These are phyloP conservation scores for Musa balbisiana DNA, from an alignment of 202 grass and related monocot genomes.

Conservation along the genomic window DNA sequence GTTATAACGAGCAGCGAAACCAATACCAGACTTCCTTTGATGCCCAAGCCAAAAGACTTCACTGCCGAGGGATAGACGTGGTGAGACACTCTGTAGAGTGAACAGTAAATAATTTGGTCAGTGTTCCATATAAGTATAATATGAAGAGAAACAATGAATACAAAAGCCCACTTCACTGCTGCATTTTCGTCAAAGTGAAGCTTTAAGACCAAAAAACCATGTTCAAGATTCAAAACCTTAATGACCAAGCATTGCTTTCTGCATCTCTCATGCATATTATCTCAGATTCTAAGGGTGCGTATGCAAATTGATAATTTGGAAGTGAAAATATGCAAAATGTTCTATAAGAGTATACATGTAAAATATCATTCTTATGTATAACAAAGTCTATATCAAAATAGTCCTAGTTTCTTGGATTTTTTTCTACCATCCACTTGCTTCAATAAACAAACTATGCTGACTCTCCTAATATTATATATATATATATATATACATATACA, in stretches of 20 bases:
- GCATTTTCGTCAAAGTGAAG: not conserved
- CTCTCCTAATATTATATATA: too few species aligned
- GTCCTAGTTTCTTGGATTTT: too few species aligned
- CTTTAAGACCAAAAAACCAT: not conserved
- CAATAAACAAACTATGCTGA: too few species aligned
- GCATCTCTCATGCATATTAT: too few species aligned
- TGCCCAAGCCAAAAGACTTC: slow-evolving; percentile 99
- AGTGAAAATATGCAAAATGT: not conserved
- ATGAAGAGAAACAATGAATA: not conserved
- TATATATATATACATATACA: too few species aligned
- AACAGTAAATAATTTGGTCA: not conserved
- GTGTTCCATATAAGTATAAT: not conserved
- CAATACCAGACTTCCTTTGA: slow-evolving; percentile 92
- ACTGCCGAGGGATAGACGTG: slow-evolving; percentile 68
- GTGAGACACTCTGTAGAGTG: slow-evolving; percentile 68
- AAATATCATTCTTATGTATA: too few species aligned
- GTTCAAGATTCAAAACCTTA: too few species aligned
- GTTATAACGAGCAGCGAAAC: slow-evolving; percentile 90
- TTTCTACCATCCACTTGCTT: too few species aligned
- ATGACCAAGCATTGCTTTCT: too few species aligned
- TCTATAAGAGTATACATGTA: too few species aligned
- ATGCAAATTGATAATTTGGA: not conserved
- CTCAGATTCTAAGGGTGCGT: not conserved
- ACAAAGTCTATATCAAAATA: too few species aligned
- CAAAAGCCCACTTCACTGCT: not conserved